Conservation (phyloP, 352 stramenopile genomes). For the Globisporangium acanthophoron region DNA sequence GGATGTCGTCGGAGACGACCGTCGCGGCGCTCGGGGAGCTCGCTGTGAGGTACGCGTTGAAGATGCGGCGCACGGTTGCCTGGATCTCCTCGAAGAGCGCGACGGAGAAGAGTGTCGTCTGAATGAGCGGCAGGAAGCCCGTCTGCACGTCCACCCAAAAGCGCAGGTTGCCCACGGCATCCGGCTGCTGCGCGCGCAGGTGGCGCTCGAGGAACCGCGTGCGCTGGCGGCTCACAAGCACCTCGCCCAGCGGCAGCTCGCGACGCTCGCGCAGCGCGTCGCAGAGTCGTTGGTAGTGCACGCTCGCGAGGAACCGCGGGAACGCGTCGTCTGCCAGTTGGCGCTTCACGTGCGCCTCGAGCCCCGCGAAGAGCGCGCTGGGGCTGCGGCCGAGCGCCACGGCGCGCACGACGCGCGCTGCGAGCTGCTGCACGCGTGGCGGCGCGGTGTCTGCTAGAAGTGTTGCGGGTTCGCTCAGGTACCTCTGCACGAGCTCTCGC, state of each 20-base stretch:
- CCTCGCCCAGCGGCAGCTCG: constrained; percentile 55
- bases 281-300: constrained; percentile 49
- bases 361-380: constrained; percentile 51
- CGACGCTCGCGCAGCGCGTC: constrained; percentile 42
- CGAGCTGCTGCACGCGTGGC: constrained; percentile 18
- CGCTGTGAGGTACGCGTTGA: constrained; percentile 58
- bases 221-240: constrained; percentile 49
- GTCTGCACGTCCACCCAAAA: constrained; percentile 80
- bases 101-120: constrained; percentile 56
- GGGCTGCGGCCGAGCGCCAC: constrained; percentile 27
- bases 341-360: constrained; percentile 47
- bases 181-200: constrained; percentile 22
- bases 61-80: constrained; percentile 49
- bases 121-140: constrained; percentile 57
- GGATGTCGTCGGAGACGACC: constrained; percentile 39
- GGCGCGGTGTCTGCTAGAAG: constrained; percentile 18
- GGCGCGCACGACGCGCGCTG: constrained; percentile 22
- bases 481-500: constrained; percentile 35
- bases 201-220: constrained; percentile 54
- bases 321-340: constrained; percentile 49
- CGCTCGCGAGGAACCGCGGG: constrained; percentile 35
- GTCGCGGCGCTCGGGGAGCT: constrained; percentile 23
- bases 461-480: constrained; percentile 25
- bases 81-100: constrained; percentile 73
- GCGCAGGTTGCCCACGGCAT: constrained; percentile 43